Conservation (phyloP, 257 asterid species). For the Fraxinus excelsior region DNA sequence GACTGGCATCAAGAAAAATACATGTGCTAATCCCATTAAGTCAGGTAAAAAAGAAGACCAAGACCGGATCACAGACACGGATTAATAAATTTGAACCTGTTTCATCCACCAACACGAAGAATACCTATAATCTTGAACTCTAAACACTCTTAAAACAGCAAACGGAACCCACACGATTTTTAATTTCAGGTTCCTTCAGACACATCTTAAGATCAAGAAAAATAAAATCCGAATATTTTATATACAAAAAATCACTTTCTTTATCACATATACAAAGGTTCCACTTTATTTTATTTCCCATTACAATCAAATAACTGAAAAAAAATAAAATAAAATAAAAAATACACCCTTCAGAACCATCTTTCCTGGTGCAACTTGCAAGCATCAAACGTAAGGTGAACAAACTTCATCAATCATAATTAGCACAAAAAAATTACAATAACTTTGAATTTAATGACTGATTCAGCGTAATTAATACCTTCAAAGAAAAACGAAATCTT, state of each 20-base stretch:
- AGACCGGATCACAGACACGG: not conserved
- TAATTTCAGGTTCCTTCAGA: not conserved
- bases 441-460: not conserved
- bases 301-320: too few relatives aligned
- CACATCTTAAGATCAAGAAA: too few relatives aligned
- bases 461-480: conserved; percentile 46
- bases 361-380: not conserved
- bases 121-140: not conserved
- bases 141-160: not conserved
- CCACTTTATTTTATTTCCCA: too few relatives aligned
- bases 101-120: conserved; percentile 1
- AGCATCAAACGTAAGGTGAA: not conserved
- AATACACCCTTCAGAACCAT: not conserved
- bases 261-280: too few relatives aligned
- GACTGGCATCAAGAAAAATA: not conserved
- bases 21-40: not conserved
- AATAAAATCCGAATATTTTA: too few relatives aligned
- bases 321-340: too few relatives aligned
- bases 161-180: not conserved
- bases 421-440: not conserved
- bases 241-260: not conserved
- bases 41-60: not conserved
- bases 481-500: too few relatives aligned
- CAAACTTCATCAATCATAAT: not conserved
- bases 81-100: not conserved